Base-by-base conservation (phyloP, 78 protist species). In the Carpediemonas membranifera region DNA sequence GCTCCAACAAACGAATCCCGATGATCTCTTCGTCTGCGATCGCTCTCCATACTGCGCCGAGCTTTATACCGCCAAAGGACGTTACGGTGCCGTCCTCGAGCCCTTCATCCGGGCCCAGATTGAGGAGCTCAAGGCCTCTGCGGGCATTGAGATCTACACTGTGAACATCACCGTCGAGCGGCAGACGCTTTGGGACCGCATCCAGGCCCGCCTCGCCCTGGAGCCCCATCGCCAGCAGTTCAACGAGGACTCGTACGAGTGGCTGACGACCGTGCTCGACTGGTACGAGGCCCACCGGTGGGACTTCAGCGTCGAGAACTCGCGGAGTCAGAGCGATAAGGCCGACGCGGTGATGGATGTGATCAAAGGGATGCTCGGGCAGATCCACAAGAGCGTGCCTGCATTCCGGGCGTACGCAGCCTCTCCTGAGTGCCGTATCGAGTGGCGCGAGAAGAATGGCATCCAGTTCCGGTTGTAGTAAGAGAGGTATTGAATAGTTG, bases 41-140 rank as follows among this genome's bases (percentile, higher is more conserved):
- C 59, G 80, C 24, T 67, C 74, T n/a, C 80, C 80, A 3, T 76
- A 60, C 25, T 56, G 59, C 3, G 80, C 80, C 25, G 80, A 47
- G 47, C 56, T 68, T 19, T 76, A 76, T 54, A 1, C 73, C 27
- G 24, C 2, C 7, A 2, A 66, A 7, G 76, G 80, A 24, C 68
- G 63, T 2, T 13, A 41, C 47, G 9, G 47, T 5, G 60, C 5
- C 33, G 60, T 9, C 44, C 74, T 76, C 9, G 34, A 53, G 3
- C 75, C 80, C 19, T 75, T 76, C 21, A 53, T 76, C 25, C 31
- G 16, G 7, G 31, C 9, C n/a, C 64, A 60, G 34, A 57, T 76
- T 5, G 43, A 34, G 14, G 74, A 76, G 44, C 33, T 76, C 36
- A 3, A 27, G 27, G 7, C 52, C 21, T 5, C 2, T 3, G 9